These are phyloP conservation scores for Geotrichum siamense DNA, from an alignment of 1,139 yeast genomes.

Conservation along the genomic window DNA sequence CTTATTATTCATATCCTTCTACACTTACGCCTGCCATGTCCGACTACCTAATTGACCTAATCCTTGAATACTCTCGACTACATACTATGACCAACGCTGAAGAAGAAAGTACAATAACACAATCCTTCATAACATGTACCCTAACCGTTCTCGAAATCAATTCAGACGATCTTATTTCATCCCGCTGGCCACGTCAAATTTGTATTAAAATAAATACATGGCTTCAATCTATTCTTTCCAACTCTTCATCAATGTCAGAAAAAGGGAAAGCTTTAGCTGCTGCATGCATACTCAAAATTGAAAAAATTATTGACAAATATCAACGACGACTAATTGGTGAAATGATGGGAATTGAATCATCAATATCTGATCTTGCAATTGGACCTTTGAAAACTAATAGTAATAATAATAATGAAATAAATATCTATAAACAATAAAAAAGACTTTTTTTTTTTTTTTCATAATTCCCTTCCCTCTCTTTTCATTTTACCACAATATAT, in stretches of 20 bases:
- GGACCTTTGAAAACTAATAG: neutral
- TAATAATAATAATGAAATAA: neutral
- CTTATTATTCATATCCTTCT: slow-evolving; percentile 54
- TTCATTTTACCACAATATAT: too few species aligned
- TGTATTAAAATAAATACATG: slow-evolving; percentile 36
- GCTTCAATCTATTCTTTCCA: slow-evolving; percentile 43
- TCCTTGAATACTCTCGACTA: slow-evolving; percentile 28
- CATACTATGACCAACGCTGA: too few species aligned
- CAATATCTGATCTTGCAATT: slow-evolving; percentile 1
- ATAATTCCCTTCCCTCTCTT: too few species aligned
- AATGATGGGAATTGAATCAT: slow-evolving; percentile 19
- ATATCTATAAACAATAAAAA: too few species aligned
- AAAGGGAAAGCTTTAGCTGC: slow-evolving; percentile 45
- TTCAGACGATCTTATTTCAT: slow-evolving; percentile 38
- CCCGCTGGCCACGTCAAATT: slow-evolving; percentile 33
- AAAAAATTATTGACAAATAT: slow-evolving; percentile 31
- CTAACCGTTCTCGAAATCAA: slow-evolving; percentile 23
- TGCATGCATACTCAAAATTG: slow-evolving; percentile 41
- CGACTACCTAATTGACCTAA: slow-evolving; percentile 44
- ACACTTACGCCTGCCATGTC: slow-evolving; percentile 51
- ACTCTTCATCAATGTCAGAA: slow-evolving; percentile 38
- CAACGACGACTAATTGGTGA: slow-evolving; percentile 28
- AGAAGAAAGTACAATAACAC: slow-evolving; percentile 5
- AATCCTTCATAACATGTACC: slow-evolving; percentile 14
- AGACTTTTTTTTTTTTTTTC: too few species aligned